These are phyloP conservation scores for Harringtonia lauricola DNA, from an alignment of 2,329 filamentous ascomycete species.

Conservation along the genomic window DNA sequence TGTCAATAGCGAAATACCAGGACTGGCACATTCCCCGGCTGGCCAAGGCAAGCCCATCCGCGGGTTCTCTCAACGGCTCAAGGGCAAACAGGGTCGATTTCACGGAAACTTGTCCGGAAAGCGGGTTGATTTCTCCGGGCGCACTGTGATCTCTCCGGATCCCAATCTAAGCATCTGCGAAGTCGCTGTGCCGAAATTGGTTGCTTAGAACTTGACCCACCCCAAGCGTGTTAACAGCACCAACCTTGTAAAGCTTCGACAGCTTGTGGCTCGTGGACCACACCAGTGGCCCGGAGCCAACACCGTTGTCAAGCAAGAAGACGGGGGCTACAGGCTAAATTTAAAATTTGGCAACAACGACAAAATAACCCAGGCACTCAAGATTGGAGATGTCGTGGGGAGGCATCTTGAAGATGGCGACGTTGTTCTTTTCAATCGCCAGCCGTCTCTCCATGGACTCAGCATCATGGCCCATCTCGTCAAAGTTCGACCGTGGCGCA, in stretches of 20 bases:
- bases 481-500: conserved; percentile 89
- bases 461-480: conserved; percentile 95
- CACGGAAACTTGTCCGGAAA: conserved; percentile 95
- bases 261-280: conserved; percentile 64
- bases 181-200: conserved; percentile 79
- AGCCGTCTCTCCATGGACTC: conserved; percentile 93
- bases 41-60: conserved; percentile 81
- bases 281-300: conserved; percentile 72
- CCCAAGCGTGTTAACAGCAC: conserved; percentile 78
- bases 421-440: conserved; percentile 93
- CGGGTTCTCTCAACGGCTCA: conserved; percentile 91
- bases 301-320: conserved; percentile 41
- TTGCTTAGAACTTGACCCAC: conserved; percentile 93
- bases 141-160: conserved; percentile 95
- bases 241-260: conserved; percentile 72
- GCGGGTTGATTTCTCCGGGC: conserved; percentile 94
- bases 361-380: conserved; percentile 58
- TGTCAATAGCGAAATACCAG: conserved; percentile 92
- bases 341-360: conserved; percentile 65
- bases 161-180: conserved; percentile 89
- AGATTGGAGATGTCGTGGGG: conserved; percentile 80
- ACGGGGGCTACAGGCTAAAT: conserved; percentile 56
- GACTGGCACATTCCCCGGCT: conserved; percentile 78
- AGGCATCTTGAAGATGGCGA: conserved; percentile 92
- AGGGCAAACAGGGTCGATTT: conserved; percentile 95